Conservation (phyloP, 257 asterid species). For the Misopates orontium region DNA sequence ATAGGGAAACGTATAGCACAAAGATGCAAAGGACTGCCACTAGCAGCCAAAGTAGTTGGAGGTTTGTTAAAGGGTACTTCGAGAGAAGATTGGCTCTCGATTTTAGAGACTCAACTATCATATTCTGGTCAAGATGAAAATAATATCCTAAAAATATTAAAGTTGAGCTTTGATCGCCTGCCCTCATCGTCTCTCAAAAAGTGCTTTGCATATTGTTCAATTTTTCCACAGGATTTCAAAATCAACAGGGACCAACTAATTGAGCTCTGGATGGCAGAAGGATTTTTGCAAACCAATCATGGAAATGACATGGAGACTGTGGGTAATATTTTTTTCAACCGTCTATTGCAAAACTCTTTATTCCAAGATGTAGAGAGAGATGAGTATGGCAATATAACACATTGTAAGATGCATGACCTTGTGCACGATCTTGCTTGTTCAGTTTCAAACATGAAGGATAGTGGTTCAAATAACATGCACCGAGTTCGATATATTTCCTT, state of each 20-base stretch:
- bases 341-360: conserved; percentile 27
- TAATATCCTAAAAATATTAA: conserved; percentile 12
- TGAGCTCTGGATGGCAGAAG: conserved; percentile 31
- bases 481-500: too few relatives aligned
- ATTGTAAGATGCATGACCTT: conserved; percentile 38
- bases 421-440: too few relatives aligned
- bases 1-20: conserved; percentile 22
- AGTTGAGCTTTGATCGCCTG: conserved; percentile 36
- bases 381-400: conserved; percentile 9
- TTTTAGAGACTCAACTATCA: conserved; percentile 1
- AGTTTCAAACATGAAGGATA: too few relatives aligned
- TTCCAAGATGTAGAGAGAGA: conserved; percentile 22
- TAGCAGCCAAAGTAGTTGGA: conserved; percentile 37
- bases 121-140: neutral
- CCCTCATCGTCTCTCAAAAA: conserved; percentile 30
- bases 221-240: conserved; percentile 12
- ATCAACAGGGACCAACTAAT: conserved; percentile 22
- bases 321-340: conserved; percentile 4
- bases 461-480: too few relatives aligned
- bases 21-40: conserved; percentile 40
- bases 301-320: conserved; percentile 15
- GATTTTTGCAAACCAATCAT: neutral
- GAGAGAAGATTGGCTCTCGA: conserved; percentile 24
- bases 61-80: conserved; percentile 27
- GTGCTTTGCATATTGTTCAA: conserved; percentile 41